Percentiles rank a stretch among this genome's conserved stretches.
Evolutionary conservation across 1,139 yeast species (phyloP).

Genomic region (Taiozyma sp.): DNA sequence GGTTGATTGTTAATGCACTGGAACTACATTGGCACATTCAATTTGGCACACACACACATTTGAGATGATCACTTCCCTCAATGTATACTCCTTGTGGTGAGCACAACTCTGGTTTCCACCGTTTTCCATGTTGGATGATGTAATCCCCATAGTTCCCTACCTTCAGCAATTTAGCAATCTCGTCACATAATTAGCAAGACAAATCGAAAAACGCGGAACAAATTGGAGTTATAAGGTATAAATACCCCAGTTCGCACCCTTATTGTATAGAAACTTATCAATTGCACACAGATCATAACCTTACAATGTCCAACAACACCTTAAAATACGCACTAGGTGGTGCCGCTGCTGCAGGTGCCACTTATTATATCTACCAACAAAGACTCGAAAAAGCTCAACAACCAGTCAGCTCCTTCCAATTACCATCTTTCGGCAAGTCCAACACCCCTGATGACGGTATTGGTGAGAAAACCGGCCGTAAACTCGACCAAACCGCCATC

Average conservation of each 20-base stretch:
- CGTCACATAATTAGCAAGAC: background rate
- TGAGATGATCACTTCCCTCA: background rate
- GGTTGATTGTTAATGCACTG: background rate
- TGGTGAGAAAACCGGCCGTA: slow-evolving; percentile 26
- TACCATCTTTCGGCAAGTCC: slow-evolving; percentile 9
- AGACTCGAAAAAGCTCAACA: slow-evolving; percentile 25
- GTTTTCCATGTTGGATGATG: background rate
- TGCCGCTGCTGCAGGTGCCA: slow-evolving; percentile 36
- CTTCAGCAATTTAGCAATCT: background rate
- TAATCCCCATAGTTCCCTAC: background rate
- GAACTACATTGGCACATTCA: too few relatives aligned
- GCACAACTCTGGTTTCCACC: background rate
- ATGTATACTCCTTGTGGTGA: background rate
- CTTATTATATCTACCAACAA: slow-evolving; percentile 32
- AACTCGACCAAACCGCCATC: slow-evolving; percentile 23
- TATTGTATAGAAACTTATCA: background rate
- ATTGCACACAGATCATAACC: background rate
- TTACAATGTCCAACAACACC: slow-evolving; percentile 10
- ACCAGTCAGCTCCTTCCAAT: slow-evolving; percentile 14
- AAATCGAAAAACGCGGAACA: background rate
- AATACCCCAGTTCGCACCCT: background rate
- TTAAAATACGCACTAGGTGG: slow-evolving; percentile 24
- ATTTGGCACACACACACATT: too few relatives aligned
- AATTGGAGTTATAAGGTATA: background rate
- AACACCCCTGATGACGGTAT: slow-evolving; percentile 18